Conservation (phyloP, 345 rosid genomes). For the Ceriops decandra region DNA sequence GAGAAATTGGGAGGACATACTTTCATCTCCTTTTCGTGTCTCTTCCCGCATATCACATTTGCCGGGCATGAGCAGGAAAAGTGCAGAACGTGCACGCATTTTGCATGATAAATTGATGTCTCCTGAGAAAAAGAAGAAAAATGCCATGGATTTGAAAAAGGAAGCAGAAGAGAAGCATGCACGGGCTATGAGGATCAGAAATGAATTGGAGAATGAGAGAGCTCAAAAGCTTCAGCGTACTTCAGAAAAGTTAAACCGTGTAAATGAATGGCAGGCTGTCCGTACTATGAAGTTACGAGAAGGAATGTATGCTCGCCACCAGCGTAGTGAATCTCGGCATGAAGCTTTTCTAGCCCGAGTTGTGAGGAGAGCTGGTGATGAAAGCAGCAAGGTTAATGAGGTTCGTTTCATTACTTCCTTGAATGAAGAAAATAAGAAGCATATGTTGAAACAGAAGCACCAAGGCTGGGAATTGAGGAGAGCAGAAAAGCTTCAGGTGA, state of each 20-base stretch:
- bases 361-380: conserved; percentile 81
- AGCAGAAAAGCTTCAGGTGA: conserved; percentile 70
- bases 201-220: conserved; percentile 69
- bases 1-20: conserved; percentile 75
- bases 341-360: conserved; percentile 79
- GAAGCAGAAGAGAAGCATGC: conserved; percentile 81
- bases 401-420: conserved; percentile 77
- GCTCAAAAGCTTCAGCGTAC: conserved; percentile 74
- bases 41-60: conserved; percentile 62
- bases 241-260: conserved; percentile 65
- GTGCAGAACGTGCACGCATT: conserved; percentile 63
- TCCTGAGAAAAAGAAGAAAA: conserved; percentile 76
- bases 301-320: conserved; percentile 76
- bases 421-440: conserved; percentile 77
- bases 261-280: conserved; percentile 78
- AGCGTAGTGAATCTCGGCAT: conserved; percentile 70
- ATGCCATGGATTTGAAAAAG: conserved; percentile 57
- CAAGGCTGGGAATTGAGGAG: conserved; percentile 73
- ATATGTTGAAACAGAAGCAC: conserved; percentile 67
- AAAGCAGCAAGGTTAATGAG: conserved; percentile 80
- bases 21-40: conserved; percentile 55
- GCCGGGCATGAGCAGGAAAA: conserved; percentile 61
- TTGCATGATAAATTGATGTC: conserved; percentile 70
- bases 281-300: conserved; percentile 66
- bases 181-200: conserved; percentile 68